A percentile compares a stretch with the other conserved stretches of the same genome.
Conservation (phyloP, 805 yeast species). For the Wickerhamomyces ciferrii region DNA sequence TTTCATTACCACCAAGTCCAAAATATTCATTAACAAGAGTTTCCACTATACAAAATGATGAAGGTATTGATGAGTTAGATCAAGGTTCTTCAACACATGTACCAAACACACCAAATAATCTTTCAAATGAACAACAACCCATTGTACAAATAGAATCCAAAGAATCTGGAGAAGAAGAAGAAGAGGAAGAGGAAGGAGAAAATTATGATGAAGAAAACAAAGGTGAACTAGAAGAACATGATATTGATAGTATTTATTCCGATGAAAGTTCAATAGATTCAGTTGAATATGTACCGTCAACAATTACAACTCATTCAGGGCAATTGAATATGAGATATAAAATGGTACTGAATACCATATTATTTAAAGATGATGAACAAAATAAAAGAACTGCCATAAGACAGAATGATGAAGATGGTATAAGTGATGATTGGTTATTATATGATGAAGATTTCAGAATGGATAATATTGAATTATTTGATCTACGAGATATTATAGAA, state of each 20-base stretch:
- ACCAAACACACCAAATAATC: not conserved
- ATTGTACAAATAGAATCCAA: not conserved
- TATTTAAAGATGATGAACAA: slow-evolving; percentile 14
- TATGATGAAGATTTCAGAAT: slow-evolving; percentile 32
- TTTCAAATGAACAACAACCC: not conserved
- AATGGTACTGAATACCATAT: slow-evolving; percentile 14
- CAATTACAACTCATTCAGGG: slow-evolving; percentile 4
- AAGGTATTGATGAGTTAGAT: not conserved
- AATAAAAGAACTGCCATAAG: slow-evolving; percentile 19
- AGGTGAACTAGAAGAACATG: not conserved
- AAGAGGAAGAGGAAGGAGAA: not conserved
- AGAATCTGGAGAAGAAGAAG: slow-evolving; percentile 2
- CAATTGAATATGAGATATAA: slow-evolving; percentile 5
- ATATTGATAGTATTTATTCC: not conserved
- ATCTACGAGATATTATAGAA: slow-evolving; percentile 28
- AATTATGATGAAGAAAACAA: not conserved
- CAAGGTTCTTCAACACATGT: not conserved
- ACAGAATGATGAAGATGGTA: slow-evolving; percentile 20
- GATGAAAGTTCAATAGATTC: not conserved
- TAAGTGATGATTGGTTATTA: slow-evolving; percentile 35
- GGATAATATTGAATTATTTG: slow-evolving; percentile 28
- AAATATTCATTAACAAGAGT: slow-evolving; percentile 10
- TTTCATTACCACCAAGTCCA: slow-evolving; percentile 3
- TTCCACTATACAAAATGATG: slow-evolving; percentile 6
- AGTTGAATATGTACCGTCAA: not conserved